Conservation (phyloP, 768 basidiomycete species). For the Rhodotorula toruloides region DNA sequence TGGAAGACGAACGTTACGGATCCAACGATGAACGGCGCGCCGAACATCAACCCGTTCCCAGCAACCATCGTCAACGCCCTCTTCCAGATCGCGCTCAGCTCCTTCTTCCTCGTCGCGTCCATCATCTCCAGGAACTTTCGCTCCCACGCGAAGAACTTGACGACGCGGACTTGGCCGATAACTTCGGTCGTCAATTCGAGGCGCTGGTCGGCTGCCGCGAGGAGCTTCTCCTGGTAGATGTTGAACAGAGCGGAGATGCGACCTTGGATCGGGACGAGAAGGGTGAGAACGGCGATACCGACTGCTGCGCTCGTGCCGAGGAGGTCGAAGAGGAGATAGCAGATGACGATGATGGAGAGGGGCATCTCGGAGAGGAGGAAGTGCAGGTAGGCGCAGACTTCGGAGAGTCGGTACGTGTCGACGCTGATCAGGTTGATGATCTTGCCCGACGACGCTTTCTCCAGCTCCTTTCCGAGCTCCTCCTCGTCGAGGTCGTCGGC, state of each 20-base stretch:
- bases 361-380: constrained; percentile 39
- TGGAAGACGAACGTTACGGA: constrained; percentile 45
- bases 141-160: constrained; percentile 51
- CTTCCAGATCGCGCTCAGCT: constrained; percentile 45
- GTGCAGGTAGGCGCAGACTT: constrained; percentile 40
- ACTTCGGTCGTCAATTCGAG: constrained; percentile 49
- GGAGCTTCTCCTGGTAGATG: constrained; percentile 42
- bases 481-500: constrained; percentile 1
- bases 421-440: constrained; percentile 43
- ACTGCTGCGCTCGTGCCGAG: constrained; percentile 41
- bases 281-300: constrained; percentile 38
- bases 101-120: constrained; percentile 44
- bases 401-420: constrained; percentile 39
- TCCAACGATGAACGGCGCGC: constrained; percentile 47
- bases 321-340: constrained; percentile 25
- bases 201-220: constrained; percentile 49
- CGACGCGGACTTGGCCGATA: constrained; percentile 48
- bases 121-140: constrained; percentile 47
- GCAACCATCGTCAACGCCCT: constrained; percentile 30
- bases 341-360: constrained; percentile 27
- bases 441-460: constrained; percentile 38
- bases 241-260: constrained; percentile 36
- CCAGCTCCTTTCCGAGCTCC: constrained; percentile 9
- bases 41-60: constrained; percentile 44
- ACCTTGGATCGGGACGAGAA: constrained; percentile 38